phyloP scores from a whole-genome alignment of 2,329 filamentous ascomycete genomes.

The Botrytis fabae region DNA sequence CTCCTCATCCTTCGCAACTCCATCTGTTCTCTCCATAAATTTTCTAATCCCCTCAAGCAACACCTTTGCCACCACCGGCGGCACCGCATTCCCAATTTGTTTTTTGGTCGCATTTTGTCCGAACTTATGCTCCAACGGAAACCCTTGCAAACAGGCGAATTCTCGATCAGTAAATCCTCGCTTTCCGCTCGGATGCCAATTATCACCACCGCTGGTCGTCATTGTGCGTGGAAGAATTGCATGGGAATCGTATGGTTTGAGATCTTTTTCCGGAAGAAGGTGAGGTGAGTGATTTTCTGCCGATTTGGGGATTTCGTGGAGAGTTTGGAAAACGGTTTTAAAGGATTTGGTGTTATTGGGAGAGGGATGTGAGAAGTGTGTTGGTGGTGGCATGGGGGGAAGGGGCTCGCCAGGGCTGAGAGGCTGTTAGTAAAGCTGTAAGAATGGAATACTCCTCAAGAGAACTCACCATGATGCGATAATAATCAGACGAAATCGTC shows the following conservation, averaged over 20 bases:
- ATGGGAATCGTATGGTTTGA: conserved; percentile 48
- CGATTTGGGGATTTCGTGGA: conserved; percentile 33
- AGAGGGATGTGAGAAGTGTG: conserved; percentile 51
- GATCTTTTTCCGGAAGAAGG: conserved; percentile 19
- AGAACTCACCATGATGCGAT: conserved; percentile 49
- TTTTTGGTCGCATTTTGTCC: conserved; percentile 47
- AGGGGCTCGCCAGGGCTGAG: conserved; percentile 67
- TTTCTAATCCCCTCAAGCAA: conserved; percentile 45
- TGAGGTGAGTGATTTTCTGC: conserved; percentile 44
- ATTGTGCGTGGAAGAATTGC: conserved; percentile 57
- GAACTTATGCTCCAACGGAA: conserved; percentile 63
- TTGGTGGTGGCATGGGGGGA: conserved; percentile 63
- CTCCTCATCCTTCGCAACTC: conserved; percentile 36
- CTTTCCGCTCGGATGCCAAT: conserved; percentile 65
- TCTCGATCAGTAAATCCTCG: conserved; percentile 66
- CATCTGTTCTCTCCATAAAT: conserved; percentile 38
- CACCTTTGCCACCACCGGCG: conserved; percentile 56
- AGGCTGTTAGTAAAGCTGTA: conserved; percentile 10
- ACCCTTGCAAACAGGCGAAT: conserved; percentile 67
- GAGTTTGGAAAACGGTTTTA: conserved; percentile 46
- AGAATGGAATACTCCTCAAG: not conserved
- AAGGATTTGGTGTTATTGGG: conserved; percentile 40
- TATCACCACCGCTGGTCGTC: conserved; percentile 61
- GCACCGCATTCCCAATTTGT: conserved; percentile 81
- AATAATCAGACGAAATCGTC: conserved; percentile 51